A percentile compares a stretch with the other conserved stretches of the same genome.
These are phyloP conservation scores for Ambrosia trifida DNA, from an alignment of 129 eudicot genomes.

Conservation along the genomic window DNA sequence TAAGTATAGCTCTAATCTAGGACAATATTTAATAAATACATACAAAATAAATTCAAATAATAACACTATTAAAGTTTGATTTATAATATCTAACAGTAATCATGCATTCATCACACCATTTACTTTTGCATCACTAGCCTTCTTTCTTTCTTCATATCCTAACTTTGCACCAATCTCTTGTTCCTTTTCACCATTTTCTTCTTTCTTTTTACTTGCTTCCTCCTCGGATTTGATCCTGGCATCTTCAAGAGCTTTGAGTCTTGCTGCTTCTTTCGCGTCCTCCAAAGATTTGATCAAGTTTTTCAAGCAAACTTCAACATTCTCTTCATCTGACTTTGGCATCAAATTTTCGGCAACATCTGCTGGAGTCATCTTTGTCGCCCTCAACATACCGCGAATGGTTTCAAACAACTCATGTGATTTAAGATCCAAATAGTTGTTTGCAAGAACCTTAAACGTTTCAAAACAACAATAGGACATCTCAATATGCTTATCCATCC, in stretches of 20 bases:
- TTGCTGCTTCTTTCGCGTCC: conserved; percentile 42
- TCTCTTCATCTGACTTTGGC: conserved; percentile 48
- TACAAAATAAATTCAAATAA: too few relatives aligned
- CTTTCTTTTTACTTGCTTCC: conserved; percentile 20
- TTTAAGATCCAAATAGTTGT: conserved; percentile 45
- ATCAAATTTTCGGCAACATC: conserved; percentile 63
- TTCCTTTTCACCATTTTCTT: conserved; percentile 15
- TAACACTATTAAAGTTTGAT: too few relatives aligned
- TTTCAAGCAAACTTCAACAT: conserved; percentile 35
- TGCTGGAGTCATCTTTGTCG: conserved; percentile 58
- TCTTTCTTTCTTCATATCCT: not conserved
- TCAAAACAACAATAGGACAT: conserved; percentile 54
- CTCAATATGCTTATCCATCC: conserved; percentile 61
- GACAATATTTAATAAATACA: too few relatives aligned
- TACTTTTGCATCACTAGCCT: not conserved
- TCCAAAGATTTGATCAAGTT: conserved; percentile 44
- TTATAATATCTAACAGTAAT: not conserved
- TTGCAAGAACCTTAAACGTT: conserved; percentile 50
- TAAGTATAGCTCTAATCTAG: too few relatives aligned
- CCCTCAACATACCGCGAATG: conserved; percentile 28
- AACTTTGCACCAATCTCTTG: not conserved
- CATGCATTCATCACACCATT: not conserved
- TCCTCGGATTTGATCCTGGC: conserved; percentile 31
- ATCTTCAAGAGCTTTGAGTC: conserved; percentile 43
- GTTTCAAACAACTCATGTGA: conserved; percentile 39